Evolutionary conservation across 192 early-diverging fungal genomes (phyloP).

Genomic region (Backusella australiensis): DNA sequence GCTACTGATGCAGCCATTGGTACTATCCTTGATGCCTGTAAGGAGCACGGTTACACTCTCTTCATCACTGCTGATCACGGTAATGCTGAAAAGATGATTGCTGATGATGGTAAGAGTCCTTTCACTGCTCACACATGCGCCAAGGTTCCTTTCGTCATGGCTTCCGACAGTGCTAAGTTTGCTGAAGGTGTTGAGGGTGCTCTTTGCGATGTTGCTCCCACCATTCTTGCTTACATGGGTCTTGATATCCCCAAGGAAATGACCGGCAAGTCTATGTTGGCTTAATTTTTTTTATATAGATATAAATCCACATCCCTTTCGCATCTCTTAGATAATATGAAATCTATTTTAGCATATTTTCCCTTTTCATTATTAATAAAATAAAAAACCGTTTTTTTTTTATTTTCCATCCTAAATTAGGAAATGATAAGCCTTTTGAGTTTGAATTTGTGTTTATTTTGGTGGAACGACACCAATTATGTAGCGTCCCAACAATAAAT

Average conservation of each 20-base stretch:
- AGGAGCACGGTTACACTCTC: slow-evolving; percentile 81
- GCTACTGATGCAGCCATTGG: slow-evolving; percentile 97
- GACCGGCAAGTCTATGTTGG: slow-evolving; percentile 76
- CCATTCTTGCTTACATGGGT: slow-evolving; percentile 90
- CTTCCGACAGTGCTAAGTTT: slow-evolving; percentile 55
- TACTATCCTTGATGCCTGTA: slow-evolving; percentile 89
- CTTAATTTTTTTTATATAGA: slow-evolving; percentile 8
- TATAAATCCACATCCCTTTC: neutral
- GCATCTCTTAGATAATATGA: slow-evolving; percentile 4
- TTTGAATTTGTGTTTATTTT: neutral
- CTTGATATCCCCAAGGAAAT: slow-evolving; percentile 93
- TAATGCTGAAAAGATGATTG: slow-evolving; percentile 98
- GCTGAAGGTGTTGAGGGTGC: slow-evolving; percentile 57
- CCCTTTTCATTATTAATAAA: neutral
- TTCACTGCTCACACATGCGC: slow-evolving; percentile 96
- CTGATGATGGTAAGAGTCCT: slow-evolving; percentile 77
- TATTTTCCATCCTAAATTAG: neutral
- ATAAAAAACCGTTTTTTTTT: neutral
- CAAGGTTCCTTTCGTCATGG: slow-evolving; percentile 93
- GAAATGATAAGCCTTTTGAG: neutral
- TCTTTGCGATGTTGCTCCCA: slow-evolving; percentile 97
- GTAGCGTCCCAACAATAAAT: neutral
- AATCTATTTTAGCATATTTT: slow-evolving; percentile 6
- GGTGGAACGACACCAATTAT: neutral
- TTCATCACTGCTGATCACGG: slow-evolving; percentile 99